Evolutionary conservation across 768 basidiomycete genomes (phyloP).

Genomic region (Infundibulicybe gibba): DNA sequence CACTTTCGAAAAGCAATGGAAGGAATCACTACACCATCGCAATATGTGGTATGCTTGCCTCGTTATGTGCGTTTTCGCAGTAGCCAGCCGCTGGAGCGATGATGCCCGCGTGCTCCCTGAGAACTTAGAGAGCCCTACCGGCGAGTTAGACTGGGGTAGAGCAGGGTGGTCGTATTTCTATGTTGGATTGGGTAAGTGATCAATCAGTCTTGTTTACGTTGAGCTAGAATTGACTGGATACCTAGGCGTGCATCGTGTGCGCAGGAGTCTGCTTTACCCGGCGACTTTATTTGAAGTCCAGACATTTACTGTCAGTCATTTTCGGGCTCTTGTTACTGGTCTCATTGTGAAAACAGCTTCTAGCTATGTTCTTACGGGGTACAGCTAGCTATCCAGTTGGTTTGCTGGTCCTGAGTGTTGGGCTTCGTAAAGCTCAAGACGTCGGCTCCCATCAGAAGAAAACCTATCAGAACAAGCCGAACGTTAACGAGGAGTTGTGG

Average conservation of each 20-base stretch:
- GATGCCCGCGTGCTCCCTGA: constrained; percentile 52
- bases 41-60: constrained; percentile 60
- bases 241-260: constrained; percentile 47
- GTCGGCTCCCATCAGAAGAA: constrained; percentile 72
- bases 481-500: constrained; percentile 66
- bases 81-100: constrained; percentile 63
- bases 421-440: constrained; percentile 64
- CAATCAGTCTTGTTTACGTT: background rate
- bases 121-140: constrained; percentile 16
- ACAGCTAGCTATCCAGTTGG: constrained; percentile 43
- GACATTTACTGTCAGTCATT: constrained; percentile 41
- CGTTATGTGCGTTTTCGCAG: constrained; percentile 63
- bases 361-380: constrained; percentile 52
- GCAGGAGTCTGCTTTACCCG: constrained; percentile 50
- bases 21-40: constrained; percentile 44
- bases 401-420: constrained; percentile 55
- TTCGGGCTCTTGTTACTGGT: background rate
- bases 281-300: constrained; percentile 63
- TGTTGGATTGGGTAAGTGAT: constrained; percentile 43
- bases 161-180: constrained; percentile 64
- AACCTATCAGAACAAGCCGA: constrained; percentile 43
- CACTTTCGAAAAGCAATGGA: constrained; percentile 64
- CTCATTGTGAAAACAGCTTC: constrained; percentile 29
- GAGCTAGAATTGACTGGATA: background rate
- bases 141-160: constrained; percentile 40